Base-by-base conservation (phyloP, 1,284 basidiomycete species). In the Anthracocystis setariae region DNA sequence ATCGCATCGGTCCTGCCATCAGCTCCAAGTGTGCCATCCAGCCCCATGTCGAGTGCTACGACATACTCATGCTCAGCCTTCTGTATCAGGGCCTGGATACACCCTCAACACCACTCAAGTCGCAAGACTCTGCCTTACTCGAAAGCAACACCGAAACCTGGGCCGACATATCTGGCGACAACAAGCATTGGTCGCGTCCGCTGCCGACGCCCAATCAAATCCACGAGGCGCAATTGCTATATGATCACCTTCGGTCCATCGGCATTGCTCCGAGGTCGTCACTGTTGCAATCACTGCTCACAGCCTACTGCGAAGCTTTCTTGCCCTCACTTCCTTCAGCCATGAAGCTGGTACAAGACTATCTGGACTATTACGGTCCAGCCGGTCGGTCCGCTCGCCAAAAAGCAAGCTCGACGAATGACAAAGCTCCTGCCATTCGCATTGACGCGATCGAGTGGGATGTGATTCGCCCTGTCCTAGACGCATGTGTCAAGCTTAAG, bases 301-400 rank as follows among this genome's bases (percentile, higher is more conserved):
- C 35, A 10, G 78, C 78, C 3, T 74, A 77, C 45, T 74, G 74
- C 69, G 51, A 60, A 17, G 69, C 71, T 3, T 78, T 76, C 50
- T 50, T 77, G 12, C 78, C 78, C 5, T 68, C 56, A 1, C 32
- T 79, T 0, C 54, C 69, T 5, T 57, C 64, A 8, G 73, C 73
- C 15, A 62, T 69, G 25, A 45, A 55, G 39, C 62, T 79, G 9
- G 49, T 78, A 17, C 51, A 58, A 8, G 70, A 73, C 32, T 8
- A 71, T 40, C 53, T 73, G n/a, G 54, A 54, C 13, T 24, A 57
- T 21, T 29, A 20, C 24, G 35, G 35, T 21, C 20, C 20, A n/a
- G 8, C 39, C 37, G 5, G 17, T 8, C 3, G 8, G 9, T 37
- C 43, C 20, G 13, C 33, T 24, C 51, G 48, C 38, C 46, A 49